Base-by-base conservation (phyloP, 768 basidiomycete genomes). In the Tubosaeta brunneosetosa region DNA sequence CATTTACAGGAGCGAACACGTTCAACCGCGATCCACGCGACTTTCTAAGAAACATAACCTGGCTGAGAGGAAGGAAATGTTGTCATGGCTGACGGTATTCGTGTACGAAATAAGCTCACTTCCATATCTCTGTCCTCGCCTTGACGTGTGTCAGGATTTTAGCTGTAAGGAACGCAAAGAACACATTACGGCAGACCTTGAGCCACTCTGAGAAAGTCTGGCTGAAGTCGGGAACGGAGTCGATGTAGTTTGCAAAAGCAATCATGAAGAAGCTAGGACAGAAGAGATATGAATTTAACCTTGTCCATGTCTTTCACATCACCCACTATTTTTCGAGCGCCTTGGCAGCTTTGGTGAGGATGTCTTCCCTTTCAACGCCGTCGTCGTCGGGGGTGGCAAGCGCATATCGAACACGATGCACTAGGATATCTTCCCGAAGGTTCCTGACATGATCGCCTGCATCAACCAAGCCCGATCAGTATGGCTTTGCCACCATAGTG, bases 371-470 rank as follows among this genome's bases (percentile, higher is more conserved):
- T 45, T 65, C 67, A 13, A 77, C 76, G 63, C 78, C 81, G 50
- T 74, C 81, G 53, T 84, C 79, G 62, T 88, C 79, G 72, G 88
- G 81, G 19, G 83, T 83, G 4, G 88, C 85, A 50, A 92, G 76
- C 1, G 94, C 88, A 68, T 97, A 97, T 55, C 83, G 86, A 42
- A 98, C 74, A 16, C 97, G 83, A 64, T 90, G 78, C 8, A 80
- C 77, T 29, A 98, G 74, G 34, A 98, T 86, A 55, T 90, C 88
- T 71, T 98, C 94, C 44, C 95, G 81, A 11, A 99, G 68, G 64
- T 98, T 95, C 31, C 84, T 83, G 17, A 97, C 92, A 51, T 94
- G 91, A 66, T 95, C 93, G 57, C 87, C 93, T 94, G 61, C 12
- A 41, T 36, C 48, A 54, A 40, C 10, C 27, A 48, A 29, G 36